Percentiles rank a stretch among this genome's conserved stretches.
Conservation (phyloP, 129 eudicot species). For the Chrysanthemum lavandulifolium region DNA sequence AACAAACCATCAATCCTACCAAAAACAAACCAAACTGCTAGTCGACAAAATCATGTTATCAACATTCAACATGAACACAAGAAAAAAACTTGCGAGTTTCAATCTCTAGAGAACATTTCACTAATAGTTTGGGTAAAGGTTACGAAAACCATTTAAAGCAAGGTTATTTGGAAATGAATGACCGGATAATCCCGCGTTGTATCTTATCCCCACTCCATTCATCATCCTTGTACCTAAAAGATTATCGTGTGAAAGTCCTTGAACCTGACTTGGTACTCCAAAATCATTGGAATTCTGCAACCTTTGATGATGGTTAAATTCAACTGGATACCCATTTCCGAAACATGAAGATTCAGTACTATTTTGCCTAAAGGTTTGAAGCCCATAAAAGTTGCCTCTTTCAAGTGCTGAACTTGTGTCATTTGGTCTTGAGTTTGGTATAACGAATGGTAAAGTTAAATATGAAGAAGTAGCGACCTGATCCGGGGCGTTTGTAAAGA, state of each 20-base stretch:
- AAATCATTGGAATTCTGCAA: constrained; percentile 30
- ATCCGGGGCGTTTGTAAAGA: constrained; percentile 31
- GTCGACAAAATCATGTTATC: no score
- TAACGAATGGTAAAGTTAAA: constrained; percentile 44
- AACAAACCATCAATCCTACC: no score
- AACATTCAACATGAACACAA: no score
- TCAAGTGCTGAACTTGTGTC: constrained; percentile 33
- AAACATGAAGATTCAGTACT: constrained; percentile 30
- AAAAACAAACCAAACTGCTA: no score
- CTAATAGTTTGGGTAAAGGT: constrained; percentile 34
- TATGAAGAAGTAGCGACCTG: constrained; percentile 41
- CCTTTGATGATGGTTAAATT: constrained; percentile 39
- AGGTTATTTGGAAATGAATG: constrained; percentile 33
- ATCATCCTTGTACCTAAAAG: constrained; percentile 34
- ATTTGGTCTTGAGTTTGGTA: constrained; percentile 31
- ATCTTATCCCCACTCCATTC: constrained; percentile 39
- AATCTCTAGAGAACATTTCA: constrained; percentile 1
- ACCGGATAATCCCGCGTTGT: constrained; percentile 30
- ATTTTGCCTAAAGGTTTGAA: constrained; percentile 33
- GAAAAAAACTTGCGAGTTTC: background rate
- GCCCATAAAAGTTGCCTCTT: constrained; percentile 27
- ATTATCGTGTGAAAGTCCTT: constrained; percentile 31
- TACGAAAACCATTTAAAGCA: constrained; percentile 25
- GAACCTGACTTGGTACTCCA: constrained; percentile 36
- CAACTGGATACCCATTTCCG: constrained; percentile 38